phyloP scores from a whole-genome alignment of 805 yeast genomes.

The Schizosaccharomyces cryophilus region DNA sequence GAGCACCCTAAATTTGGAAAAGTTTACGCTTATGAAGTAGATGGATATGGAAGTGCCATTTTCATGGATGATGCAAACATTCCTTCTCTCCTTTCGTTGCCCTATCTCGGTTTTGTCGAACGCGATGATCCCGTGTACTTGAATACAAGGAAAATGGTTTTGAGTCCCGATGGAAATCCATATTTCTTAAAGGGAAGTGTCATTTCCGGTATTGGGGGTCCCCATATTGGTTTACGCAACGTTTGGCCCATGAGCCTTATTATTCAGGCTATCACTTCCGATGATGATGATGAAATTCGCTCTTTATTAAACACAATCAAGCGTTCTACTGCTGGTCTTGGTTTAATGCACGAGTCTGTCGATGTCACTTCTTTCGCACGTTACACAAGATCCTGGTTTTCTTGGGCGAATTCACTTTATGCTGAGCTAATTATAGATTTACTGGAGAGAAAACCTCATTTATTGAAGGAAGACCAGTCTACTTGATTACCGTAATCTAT shows the following conservation, averaged over 20 bases:
- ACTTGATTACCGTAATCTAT: too few relatives aligned
- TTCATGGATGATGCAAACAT: constrained; percentile 75
- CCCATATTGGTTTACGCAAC: constrained; percentile 54
- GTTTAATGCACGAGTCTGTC: constrained; percentile 65
- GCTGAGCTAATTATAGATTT: constrained; percentile 64
- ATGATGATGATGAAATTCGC: constrained; percentile 43
- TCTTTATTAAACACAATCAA: constrained; percentile 26
- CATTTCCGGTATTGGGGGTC: constrained; percentile 72
- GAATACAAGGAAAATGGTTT: constrained; percentile 56
- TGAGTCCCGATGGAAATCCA: constrained; percentile 50
- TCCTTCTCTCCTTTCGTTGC: constrained; percentile 51
- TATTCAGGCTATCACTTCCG: constrained; percentile 47
- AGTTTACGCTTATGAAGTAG: constrained; percentile 73
- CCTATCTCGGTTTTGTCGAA: constrained; percentile 45
- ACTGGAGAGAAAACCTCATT: constrained; percentile 46
- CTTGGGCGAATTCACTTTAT: constrained; percentile 84
- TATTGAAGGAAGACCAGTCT: constrained; percentile 16
- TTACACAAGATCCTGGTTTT: constrained; percentile 72
- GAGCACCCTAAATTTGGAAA: constrained; percentile 44
- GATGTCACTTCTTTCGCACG: constrained; percentile 29
- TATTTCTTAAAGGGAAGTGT: constrained; percentile 37
- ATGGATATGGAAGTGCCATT: constrained; percentile 52
- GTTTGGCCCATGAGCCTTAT: constrained; percentile 88
- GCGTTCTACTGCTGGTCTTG: constrained; percentile 44
- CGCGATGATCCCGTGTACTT: constrained; percentile 35